Base-by-base conservation (phyloP, 345 rosid genomes). In the Angophora floribunda region DNA sequence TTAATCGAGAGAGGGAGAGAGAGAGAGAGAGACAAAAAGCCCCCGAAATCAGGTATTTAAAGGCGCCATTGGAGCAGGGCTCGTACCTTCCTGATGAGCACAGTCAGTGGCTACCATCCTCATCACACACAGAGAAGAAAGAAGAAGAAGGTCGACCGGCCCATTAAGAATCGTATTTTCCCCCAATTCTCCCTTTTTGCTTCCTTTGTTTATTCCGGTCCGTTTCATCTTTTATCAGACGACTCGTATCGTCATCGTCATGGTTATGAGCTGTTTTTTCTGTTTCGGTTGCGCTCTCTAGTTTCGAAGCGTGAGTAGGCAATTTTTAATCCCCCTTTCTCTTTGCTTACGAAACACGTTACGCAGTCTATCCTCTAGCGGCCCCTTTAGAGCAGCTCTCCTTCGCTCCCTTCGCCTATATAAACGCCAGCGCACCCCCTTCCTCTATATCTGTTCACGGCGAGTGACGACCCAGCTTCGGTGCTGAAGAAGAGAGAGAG, bases 31-130 rank as follows among this genome's bases (percentile, higher is more conserved):
- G 50, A 41, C 61, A 70, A 86, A 79, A 26, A 4, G 13, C 32
- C 59, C 80, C 61, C 7, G 57, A 89, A 91, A 87, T 63, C 88
- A 80, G 86, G 92, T 90, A 92, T 92, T 85, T 91, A 93, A 88
- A 17, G 89, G 79, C 88, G 82, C 82, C 92, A 61, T 63, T 32
- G 70, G 85, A 70, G 65, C 45, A 17, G 87, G 44, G 79, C 6
- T 36, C 49, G 82, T 75, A 75, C 49, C 82, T 75, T 75, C 36
- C 49, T 36, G 82, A 19, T 36, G 82, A 19, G 59, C 44, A 63
- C 47, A 13, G 36, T 47, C 13, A 11, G 41, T 61, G 15, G 67
- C 67, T 61, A 5, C 67, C 67, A 61, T 28, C 67, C 32, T 61
- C 67, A 13, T 11, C 44, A 16, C 1, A n/a, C 10, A 3, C 79